phyloP scores from a whole-genome alignment of 2,329 filamentous ascomycete genomes.

The Epichloe typhina region DNA sequence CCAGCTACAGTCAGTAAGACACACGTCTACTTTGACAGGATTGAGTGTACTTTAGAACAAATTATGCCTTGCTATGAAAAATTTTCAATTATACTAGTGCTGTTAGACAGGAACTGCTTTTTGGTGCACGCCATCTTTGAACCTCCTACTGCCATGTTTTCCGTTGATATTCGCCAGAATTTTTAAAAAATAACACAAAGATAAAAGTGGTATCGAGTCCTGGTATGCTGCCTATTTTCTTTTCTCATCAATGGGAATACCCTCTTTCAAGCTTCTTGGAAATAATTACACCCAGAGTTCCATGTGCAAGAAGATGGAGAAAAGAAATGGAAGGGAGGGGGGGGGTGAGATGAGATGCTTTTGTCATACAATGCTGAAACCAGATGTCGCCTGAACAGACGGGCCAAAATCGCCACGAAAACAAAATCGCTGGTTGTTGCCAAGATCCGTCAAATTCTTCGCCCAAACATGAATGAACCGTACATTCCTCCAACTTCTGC shows the following conservation, averaged over 20 bases:
- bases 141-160: not conserved
- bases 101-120: not conserved
- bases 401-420: not conserved
- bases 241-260: not conserved
- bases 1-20: too few relatives aligned
- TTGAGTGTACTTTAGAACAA: too few relatives aligned
- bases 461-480: slow-evolving; percentile 55
- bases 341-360: slow-evolving; percentile 11
- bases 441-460: slow-evolving; percentile 32
- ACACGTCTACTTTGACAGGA: too few relatives aligned
- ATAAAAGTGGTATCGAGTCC: slow-evolving; percentile 4
- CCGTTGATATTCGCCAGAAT: not conserved
- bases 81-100: not conserved
- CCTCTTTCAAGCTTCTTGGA: not conserved
- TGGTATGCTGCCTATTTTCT: not conserved
- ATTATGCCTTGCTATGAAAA: not conserved
- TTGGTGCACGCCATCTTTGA: not conserved
- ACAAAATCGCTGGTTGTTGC: not conserved
- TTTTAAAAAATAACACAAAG: not conserved
- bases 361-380: slow-evolving; percentile 4
- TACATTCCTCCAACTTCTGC: slow-evolving; percentile 93
- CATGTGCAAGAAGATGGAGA: slow-evolving; percentile 2
- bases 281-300: slow-evolving; percentile 5
- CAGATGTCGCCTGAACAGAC: not conserved
- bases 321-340: not conserved